Base-by-base conservation (phyloP, 2,329 filamentous ascomycete genomes). In the Blastomyces parvus region DNA sequence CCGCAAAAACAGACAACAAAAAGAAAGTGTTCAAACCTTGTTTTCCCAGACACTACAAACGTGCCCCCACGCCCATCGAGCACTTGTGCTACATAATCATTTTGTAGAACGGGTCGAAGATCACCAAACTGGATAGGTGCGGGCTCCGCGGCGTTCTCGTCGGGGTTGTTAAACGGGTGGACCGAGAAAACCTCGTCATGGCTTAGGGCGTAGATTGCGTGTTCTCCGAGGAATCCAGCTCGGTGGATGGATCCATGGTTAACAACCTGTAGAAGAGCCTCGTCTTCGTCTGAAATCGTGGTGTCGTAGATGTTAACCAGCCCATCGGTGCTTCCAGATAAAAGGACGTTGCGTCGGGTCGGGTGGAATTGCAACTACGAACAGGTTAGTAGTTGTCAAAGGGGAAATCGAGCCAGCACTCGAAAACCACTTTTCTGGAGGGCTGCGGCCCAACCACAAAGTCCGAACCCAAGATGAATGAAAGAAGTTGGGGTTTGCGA, bases 181-280 rank as follows among this genome's bases (percentile, higher is more conserved):
- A 87, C 79, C 9, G 83, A 82, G 68, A 86, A 80, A 27, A 80
- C 80, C 69, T 87, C 85, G 66, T 87, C 85, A 3, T 85, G 85
- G 63, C 84, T 85, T 9, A 87, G 76, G 5, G 83, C 83, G 67
- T 82, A 86, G 61, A 85, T 79, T 50, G 80, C 76, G 44, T 75
- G 72, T 5, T 78, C 73, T 17, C 78, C 80, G 30, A 87, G 74
- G 72, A 86, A 86, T 2, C 83, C 84, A 27, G 84, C 82, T 67
- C 83, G 83, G 66, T 86, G 84, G 59, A 87, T 81, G 8, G 85
- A 86, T 58, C 82, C 77, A 67, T 86, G 84, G 69, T 86, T 87
- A 70, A 86, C 80, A 40, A 86, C 83, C 69, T 86, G 84, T 60
- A 84, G 77, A 38, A 87, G 74, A 1, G 84, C 84, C 60, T 87